Percentiles rank a stretch among this genome's conserved stretches.
phyloP scores from a whole-genome alignment of 2,329 filamentous ascomycete species.

The Dactylellina leptospora region DNA sequence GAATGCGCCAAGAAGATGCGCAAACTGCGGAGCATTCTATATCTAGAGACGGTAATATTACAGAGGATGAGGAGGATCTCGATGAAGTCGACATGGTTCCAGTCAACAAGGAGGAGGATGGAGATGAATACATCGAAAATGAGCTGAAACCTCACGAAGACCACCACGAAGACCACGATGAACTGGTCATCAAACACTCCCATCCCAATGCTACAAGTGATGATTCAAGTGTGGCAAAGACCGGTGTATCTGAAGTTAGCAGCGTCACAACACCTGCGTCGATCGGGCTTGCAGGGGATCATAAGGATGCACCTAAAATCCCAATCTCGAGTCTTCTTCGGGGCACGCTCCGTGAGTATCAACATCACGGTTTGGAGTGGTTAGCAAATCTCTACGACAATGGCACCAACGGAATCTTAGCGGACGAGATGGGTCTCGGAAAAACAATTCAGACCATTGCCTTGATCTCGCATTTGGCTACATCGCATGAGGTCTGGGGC shows the following conservation, averaged over 20 bases:
- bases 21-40: slow-evolving; percentile 58
- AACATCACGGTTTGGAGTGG: slow-evolving; percentile 97
- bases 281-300: slow-evolving; percentile 22
- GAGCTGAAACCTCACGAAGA: slow-evolving; percentile 40
- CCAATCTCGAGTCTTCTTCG: slow-evolving; percentile 83
- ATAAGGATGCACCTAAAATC: slow-evolving; percentile 64
- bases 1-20: slow-evolving; percentile 61
- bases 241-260: slow-evolving; percentile 56
- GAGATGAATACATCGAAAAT: slow-evolving; percentile 13
- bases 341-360: slow-evolving; percentile 91
- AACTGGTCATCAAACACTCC: slow-evolving; percentile 22
- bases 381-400: slow-evolving; percentile 90
- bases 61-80: slow-evolving; percentile 57
- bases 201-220: slow-evolving; percentile 52
- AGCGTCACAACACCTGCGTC: slow-evolving; percentile 54
- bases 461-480: slow-evolving; percentile 88
- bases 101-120: slow-evolving; percentile 20
- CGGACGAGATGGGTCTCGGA: slow-evolving; percentile 95
- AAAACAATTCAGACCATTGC: slow-evolving; percentile 99
- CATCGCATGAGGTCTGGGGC: slow-evolving; percentile 90
- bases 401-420: slow-evolving; percentile 92
- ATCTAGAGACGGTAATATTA: slow-evolving; percentile 32
- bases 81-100: slow-evolving; percentile 55
- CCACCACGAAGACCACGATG: slow-evolving; percentile 10
- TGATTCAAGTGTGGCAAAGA: slow-evolving; percentile 54